Base-by-base conservation (phyloP, 768 basidiomycete genomes). In the Lactifluus subvellereus region DNA sequence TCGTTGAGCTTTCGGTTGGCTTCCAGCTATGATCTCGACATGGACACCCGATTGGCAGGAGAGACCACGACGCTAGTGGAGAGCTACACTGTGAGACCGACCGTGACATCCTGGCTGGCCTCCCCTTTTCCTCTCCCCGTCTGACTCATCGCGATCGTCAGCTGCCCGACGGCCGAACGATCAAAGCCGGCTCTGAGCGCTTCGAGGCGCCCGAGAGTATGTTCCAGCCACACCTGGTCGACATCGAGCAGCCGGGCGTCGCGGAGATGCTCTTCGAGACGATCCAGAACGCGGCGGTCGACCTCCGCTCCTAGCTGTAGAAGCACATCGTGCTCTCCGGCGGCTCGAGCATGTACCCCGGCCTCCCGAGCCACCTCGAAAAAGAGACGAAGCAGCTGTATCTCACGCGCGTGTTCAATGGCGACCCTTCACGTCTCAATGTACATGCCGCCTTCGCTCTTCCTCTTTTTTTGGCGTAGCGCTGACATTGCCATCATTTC, bases 361-460 rank as follows among this genome's bases (percentile, higher is more conserved):
- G 97, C 32, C 84, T 99, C 60, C 97, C 96, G 13, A 94, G 90
- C 72, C 86, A 96, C 51, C 80, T 99, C 48, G 97, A 98, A 77
- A 98, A 98, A 79, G 96, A 99, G 79, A 94, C 98, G 90, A 98
- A 98, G 76, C 97, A 98, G 74, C 80, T 98, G n/a, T 94, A 98
- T 74, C 82, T 99, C 64, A 90, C 91, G 2, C 81, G 86, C 18
- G 91, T 98, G 18, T 80, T 98, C 50, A 80, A 83, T 50, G 87
- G 91, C 18, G 88, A 98, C 72, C 87, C 92, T 0, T 75, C 86
- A 16, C 81, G 97, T 42, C 73, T 98, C 69, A 95, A 89, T 73
- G 96, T 98, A 66, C 69, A 22, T 2, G 22, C 22, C 22, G 22
- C 22, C 22, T 22, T 22, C 22, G 22, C 2, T 22, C 22, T 22